Evolutionary conservation across 306 rosid genomes (phyloP).

Genomic region (Rosa chinensis): DNA sequence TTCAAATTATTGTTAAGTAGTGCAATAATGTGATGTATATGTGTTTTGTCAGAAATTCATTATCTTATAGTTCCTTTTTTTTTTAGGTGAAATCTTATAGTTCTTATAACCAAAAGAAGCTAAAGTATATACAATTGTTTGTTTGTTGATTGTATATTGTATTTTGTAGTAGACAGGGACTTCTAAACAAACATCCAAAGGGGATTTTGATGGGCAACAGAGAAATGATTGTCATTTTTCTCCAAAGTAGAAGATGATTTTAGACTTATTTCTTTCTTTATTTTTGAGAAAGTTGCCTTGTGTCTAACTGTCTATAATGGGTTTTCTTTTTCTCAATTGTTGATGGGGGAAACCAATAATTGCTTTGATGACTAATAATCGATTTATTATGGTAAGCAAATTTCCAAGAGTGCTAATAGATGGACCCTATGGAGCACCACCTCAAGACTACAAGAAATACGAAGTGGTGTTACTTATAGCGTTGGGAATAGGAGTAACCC

Average conservation of each 20-base stretch:
- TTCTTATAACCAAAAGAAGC: too few relatives aligned
- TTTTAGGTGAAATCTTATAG: too few relatives aligned
- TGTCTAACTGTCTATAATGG: neutral
- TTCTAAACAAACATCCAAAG: neutral
- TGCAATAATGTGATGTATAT: neutral
- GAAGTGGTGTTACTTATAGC: slow-evolving; percentile 68
- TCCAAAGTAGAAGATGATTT: neutral
- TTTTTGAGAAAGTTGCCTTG: slow-evolving; percentile 10
- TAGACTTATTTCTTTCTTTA: neutral
- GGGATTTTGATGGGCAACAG: neutral
- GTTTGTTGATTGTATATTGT: neutral
- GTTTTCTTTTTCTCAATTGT: neutral
- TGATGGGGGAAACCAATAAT: neutral
- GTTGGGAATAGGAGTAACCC: slow-evolving; percentile 68
- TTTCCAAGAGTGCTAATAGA: slow-evolving; percentile 57
- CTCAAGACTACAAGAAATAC: slow-evolving; percentile 68
- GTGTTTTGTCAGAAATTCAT: too few relatives aligned
- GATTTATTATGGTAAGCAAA: slow-evolving; percentile 11
- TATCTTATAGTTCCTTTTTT: too few relatives aligned
- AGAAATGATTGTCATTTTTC: neutral
- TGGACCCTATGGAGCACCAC: slow-evolving; percentile 80
- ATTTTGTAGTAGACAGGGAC: neutral
- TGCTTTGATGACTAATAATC: neutral
- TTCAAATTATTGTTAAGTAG: neutral
- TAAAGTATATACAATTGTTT: too few relatives aligned